Evolutionary conservation across 2,329 filamentous ascomycete species (phyloP), one percentile per base, ranked within the genome.

Genomic region (Xylaria sp.): DNA sequence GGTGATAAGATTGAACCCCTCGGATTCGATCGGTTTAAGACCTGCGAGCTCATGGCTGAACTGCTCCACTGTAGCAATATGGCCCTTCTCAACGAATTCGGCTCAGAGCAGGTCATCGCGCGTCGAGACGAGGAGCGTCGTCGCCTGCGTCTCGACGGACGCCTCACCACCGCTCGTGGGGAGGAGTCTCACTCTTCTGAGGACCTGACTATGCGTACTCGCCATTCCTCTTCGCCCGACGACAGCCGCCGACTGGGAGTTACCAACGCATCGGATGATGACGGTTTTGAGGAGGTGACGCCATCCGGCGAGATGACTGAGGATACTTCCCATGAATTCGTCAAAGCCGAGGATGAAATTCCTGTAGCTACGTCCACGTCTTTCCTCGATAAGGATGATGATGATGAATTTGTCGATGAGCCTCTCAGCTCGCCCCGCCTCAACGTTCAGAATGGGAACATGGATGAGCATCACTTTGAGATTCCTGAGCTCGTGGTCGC

Each of bases 31-130:
- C 86, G 95, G 19, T 99, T 99, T 82, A 99, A 99, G 81, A 98
- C 95, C 0, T 99, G 95, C 76, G 95, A 99, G 77, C 83, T 99
- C 62, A 98, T 99, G 95, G 95, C 95, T 1, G 95, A 99, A 77
- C 82, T 99, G 44, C 80, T 99, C 38, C 95, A 99, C 76, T 99
- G 95, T 78, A 98, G 94, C 75, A 99, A 99, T 74, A 99, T 99
- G 95, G 93, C 91, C 5, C 81, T 99, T 35, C 80, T 99, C 67
- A 99, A 99, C 73, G 93, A 98, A 74, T 82, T 87, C 9, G 95
- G 94, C 31, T 93, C 93, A 10, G 93, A 99, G 74, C 89, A 92
- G 67, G 87, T 97, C 66, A 92, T 98, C 62, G 87, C 85, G 63
- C 83, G 87, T 41, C 86, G 95, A 62, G 93, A 99, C 72, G 78